Conservation (phyloP, 352 stramenopile genomes). For the Labyrinthula sp. region DNA sequence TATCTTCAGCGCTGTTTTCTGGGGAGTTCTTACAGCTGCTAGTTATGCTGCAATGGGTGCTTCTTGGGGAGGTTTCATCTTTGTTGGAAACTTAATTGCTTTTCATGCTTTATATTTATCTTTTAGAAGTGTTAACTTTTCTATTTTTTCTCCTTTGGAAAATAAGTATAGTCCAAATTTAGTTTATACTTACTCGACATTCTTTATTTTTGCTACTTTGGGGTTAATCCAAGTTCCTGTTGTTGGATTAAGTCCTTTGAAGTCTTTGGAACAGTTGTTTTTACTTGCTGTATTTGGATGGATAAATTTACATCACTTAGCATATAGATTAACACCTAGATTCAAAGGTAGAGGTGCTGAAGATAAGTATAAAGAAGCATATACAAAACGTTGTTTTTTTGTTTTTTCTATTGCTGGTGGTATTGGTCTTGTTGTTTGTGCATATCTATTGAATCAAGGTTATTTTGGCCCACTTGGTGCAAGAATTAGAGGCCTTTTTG, state of each 20-base stretch:
- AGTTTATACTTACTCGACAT: constrained; percentile 85
- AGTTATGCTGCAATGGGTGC: constrained; percentile 92
- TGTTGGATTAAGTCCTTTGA: constrained; percentile 82
- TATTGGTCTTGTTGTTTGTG: constrained; percentile 32
- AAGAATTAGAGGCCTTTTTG: constrained; percentile 52
- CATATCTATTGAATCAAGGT: constrained; percentile 33
- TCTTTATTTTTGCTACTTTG: constrained; percentile 81
- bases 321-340: constrained; percentile 10
- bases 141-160: too few relatives aligned
- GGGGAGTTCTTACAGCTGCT: constrained; percentile 46
- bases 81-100: constrained; percentile 96
- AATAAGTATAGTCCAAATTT: constrained; percentile 69
- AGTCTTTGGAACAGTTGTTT: constrained; percentile 53
- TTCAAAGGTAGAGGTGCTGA: constrained; percentile 32
- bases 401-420: constrained; percentile 29
- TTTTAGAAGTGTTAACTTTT: too few relatives aligned
- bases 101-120: constrained; percentile 80
- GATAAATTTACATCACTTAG: constrained; percentile 54
- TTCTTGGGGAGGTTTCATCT: constrained; percentile 88
- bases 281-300: constrained; percentile 76
- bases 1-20: constrained; percentile 42
- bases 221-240: constrained; percentile 91
- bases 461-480: constrained; percentile 54
- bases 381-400: constrained; percentile 36
- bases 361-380: constrained; percentile 27